Percentiles rank a stretch among this genome's conserved stretches.
Conservation (phyloP, 352 stramenopile species). For the Pythium aristosporum region DNA sequence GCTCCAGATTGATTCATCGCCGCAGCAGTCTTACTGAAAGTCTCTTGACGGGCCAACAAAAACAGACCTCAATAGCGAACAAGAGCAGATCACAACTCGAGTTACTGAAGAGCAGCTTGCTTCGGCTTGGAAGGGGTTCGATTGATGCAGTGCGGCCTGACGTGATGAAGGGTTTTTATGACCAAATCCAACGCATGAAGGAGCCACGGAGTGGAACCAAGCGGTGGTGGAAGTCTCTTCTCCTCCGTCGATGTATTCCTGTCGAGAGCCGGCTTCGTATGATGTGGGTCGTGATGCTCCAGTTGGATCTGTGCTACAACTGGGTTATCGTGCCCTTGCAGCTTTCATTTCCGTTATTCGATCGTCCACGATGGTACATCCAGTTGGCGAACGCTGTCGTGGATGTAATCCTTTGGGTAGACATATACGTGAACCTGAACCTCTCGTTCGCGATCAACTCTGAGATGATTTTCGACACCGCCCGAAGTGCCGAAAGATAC, state of each 20-base stretch:
- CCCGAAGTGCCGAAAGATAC: constrained; percentile 35
- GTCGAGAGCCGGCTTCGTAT: constrained; percentile 43
- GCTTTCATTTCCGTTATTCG: constrained; percentile 44
- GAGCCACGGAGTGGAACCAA: constrained; percentile 9
- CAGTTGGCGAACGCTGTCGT: constrained; percentile 35
- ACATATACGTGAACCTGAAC: constrained; percentile 62
- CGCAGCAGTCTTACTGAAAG: constrained; percentile 4
- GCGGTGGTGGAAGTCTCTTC: constrained; percentile 38
- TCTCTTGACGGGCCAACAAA: background rate
- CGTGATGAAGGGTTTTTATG: constrained; percentile 57
- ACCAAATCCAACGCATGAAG: constrained; percentile 38
- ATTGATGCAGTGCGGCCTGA: constrained; percentile 31
- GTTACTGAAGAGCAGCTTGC: constrained; percentile 19
- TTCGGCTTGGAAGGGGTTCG: constrained; percentile 12
- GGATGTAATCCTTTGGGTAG: constrained; percentile 43
- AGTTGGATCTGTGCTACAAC: constrained; percentile 48
- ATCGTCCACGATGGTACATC: constrained; percentile 32
- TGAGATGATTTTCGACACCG: constrained; percentile 61
- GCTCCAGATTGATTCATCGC: background rate
- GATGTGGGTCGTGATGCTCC: constrained; percentile 43
- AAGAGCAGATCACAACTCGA: constrained; percentile 20
- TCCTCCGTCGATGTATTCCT: constrained; percentile 38
- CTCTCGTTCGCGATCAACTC: constrained; percentile 47
- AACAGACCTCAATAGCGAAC: background rate
- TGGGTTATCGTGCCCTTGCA: constrained; percentile 51